phyloP scores from a whole-genome alignment of 495 filamentous ascomycete species.

The Barbatosphaeria neglecta region DNA sequence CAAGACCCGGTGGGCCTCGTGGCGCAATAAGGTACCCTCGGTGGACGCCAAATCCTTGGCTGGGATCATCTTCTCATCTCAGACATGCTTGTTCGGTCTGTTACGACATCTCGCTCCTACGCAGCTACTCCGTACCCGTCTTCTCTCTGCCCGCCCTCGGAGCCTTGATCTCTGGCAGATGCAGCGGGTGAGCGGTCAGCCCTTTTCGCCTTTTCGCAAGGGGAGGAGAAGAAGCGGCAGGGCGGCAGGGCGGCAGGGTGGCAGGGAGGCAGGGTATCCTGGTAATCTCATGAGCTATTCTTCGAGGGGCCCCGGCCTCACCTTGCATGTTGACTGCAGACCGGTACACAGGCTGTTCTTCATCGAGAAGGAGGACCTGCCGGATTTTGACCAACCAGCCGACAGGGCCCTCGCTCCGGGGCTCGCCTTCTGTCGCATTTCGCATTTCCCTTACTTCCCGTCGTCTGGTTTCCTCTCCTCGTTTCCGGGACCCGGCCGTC shows the following conservation, averaged over 20 bases:
- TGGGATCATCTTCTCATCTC: background rate
- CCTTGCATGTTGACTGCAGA: background rate
- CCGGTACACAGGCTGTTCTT: background rate
- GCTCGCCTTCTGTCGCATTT: background rate
- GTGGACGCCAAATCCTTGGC: background rate
- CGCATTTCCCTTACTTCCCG: background rate
- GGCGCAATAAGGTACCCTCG: background rate
- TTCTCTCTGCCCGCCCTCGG: too few species aligned
- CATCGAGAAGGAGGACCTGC: background rate
- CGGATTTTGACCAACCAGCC: constrained; percentile 1
- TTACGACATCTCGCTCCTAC: background rate
- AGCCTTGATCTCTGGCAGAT: too few species aligned
- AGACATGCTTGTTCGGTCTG: background rate
- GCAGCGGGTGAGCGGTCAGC: too few species aligned
- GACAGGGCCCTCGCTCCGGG: background rate
- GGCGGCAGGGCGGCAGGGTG: too few species aligned
- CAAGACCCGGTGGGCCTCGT: background rate
- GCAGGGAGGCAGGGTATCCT: background rate
- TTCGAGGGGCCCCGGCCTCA: background rate
- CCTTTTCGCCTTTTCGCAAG: too few species aligned
- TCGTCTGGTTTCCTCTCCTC: background rate
- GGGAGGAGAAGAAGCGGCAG: too few species aligned
- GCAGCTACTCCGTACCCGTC: background rate
- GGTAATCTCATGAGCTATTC: background rate
- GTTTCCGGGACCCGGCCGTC: background rate